These are phyloP conservation scores for Tricholoma bakamatsutake DNA, from an alignment of 768 basidiomycete genomes.

Conservation along the genomic window DNA sequence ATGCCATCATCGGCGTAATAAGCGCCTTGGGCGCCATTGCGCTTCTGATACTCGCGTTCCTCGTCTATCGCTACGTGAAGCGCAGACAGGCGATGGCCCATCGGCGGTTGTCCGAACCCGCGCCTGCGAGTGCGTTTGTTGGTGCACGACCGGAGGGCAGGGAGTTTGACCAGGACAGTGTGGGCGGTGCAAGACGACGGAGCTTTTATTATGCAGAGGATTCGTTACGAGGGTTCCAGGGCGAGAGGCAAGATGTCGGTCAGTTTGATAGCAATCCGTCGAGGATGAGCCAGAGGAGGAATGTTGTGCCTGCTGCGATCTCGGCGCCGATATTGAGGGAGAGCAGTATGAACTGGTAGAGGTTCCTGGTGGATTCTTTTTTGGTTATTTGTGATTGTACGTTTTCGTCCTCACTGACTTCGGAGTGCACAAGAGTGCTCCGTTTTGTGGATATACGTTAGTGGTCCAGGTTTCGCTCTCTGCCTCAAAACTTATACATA, in stretches of 20 bases:
- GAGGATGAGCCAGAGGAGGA: slow-evolving; percentile 52
- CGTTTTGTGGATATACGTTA: no score
- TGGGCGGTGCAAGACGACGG: slow-evolving; percentile 65
- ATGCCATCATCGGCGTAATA: slow-evolving; percentile 91
- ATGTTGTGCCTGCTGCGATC: slow-evolving; percentile 56
- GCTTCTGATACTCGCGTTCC: slow-evolving; percentile 63
- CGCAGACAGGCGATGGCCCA: slow-evolving; percentile 66
- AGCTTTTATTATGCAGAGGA: slow-evolving; percentile 90
- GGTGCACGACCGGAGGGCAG: slow-evolving; percentile 58
- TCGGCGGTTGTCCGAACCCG: slow-evolving; percentile 58
- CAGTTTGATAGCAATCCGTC: slow-evolving; percentile 29
- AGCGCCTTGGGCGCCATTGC: slow-evolving; percentile 76
- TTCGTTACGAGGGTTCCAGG: slow-evolving; percentile 57
- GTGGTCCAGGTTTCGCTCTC: not conserved
- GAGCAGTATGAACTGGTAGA: slow-evolving; percentile 83
- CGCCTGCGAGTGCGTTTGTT: slow-evolving; percentile 18
- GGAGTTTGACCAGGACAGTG: slow-evolving; percentile 71
- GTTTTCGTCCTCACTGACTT: not conserved
- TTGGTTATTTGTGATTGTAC: slow-evolving; percentile 2
- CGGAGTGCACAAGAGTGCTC: not conserved
- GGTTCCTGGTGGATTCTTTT: no score
- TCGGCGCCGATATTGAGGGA: slow-evolving; percentile 73
- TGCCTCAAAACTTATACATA: slow-evolving; percentile 10
- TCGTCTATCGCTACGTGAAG: slow-evolving; percentile 65
- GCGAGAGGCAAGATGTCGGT: slow-evolving; percentile 29